Base-by-base conservation (phyloP, 371 early-diverging fungal species). In the Apophysomyces trapeziformis region DNA sequence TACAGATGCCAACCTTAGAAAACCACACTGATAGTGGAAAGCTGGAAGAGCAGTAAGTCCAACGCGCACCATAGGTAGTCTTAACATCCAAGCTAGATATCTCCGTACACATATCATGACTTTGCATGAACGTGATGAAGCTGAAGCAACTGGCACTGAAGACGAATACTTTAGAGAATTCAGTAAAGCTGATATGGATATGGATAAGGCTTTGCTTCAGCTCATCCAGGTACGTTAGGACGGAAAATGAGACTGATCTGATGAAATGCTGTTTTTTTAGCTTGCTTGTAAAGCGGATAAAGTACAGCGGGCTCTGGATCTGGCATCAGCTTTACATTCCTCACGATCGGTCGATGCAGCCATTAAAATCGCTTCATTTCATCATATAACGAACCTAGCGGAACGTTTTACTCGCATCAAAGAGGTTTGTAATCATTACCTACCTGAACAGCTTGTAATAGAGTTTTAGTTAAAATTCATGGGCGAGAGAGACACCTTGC, bases 341-440 rank as follows among this genome's bases (percentile, higher is more conserved):
- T 60, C 83, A 4, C 72, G 72, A 41, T 89, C 95, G 0, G 67
- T 96, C 43, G 93, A 94, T 44, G 91, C 87, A 0, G 96, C 95
- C 0, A 78, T 94, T 61, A 89, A 92, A 70, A 84, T 96, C 63
- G 96, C 96, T 0, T 71, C 87, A 2, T 81, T 83, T 65, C 78
- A 90, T 66, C 84, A 85, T 45, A 73, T 87, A 39, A 78, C 87
- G 5, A 75, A 68, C 12, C 71, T 96, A 43, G 95, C 94, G 18
- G 94, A 96, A 59, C 87, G 90, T 38, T 87, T 97, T 68, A 88
- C 83, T 61, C 75, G 85, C 44, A 67, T 96, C 21, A 90, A 90
- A 71, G 93, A 94, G 83, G 87, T 85, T 59, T 50, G 54, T 50
- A 21, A 7, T 5, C 41, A 21, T 6, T 4, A 35, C 1, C 39